phyloP scores from a whole-genome alignment of 2,329 filamentous ascomycete genomes.

The Thermoascus crustaceus region DNA sequence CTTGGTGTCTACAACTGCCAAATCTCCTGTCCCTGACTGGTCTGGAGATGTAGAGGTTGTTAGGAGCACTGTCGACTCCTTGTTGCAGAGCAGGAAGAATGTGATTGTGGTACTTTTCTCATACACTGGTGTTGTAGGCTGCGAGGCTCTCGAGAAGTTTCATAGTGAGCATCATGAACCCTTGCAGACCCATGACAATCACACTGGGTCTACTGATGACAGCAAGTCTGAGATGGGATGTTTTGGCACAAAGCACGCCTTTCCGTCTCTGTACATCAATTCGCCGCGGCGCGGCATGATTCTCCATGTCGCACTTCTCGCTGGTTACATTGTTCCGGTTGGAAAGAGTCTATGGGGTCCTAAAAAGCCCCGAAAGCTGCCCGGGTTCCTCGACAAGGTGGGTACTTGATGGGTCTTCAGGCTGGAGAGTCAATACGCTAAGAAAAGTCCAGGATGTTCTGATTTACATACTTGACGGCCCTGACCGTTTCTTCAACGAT shows the following conservation, averaged over 20 bases:
- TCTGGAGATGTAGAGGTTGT: conserved; percentile 9
- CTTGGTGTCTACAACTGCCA: conserved; percentile 3
- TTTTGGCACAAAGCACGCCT: background rate
- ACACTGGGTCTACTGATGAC: no score
- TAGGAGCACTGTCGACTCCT: conserved; percentile 6
- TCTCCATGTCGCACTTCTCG: conserved; percentile 7
- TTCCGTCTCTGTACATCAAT: background rate
- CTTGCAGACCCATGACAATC: no score
- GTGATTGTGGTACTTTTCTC: conserved; percentile 13
- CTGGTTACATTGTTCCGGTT: conserved; percentile 2
- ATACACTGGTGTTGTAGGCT: conserved; percentile 13
- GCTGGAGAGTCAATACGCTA: no score
- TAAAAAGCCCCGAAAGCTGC: background rate
- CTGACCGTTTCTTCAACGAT: conserved; percentile 6
- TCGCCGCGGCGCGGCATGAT: conserved; percentile 5
- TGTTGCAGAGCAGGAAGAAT: conserved; percentile 10
- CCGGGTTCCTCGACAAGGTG: conserved; percentile 2
- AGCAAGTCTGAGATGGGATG: background rate
- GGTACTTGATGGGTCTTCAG: no score
- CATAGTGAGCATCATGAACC: conserved; percentile 2
- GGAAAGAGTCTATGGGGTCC: conserved; percentile 4
- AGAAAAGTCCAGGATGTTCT: conserved; percentile 1
- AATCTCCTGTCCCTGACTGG: conserved; percentile 4
- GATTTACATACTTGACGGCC: conserved; percentile 5
- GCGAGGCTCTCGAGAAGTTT: conserved; percentile 10